Conservation (phyloP, 768 basidiomycete genomes). For the Phylloporus sp. region DNA sequence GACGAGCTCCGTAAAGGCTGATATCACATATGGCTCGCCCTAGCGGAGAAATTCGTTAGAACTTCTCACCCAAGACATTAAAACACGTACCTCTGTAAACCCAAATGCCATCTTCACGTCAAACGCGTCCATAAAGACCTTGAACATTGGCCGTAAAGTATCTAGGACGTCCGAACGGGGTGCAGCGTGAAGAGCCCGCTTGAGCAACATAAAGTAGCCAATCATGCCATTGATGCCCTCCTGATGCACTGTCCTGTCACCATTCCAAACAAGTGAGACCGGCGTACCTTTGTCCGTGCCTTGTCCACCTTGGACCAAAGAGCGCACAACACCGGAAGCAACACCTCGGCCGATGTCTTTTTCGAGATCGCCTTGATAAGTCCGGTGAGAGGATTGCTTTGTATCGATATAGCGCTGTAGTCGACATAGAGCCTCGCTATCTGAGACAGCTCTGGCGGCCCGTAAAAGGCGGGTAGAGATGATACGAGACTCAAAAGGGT, state of each 20-base stretch:
- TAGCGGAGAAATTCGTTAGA: constrained; percentile 21
- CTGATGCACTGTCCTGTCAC: constrained; percentile 8
- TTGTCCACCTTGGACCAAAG: constrained; percentile 47
- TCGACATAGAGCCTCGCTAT: constrained; percentile 58
- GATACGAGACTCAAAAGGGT: constrained; percentile 68
- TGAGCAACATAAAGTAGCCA: constrained; percentile 65
- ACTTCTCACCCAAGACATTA: too few species aligned
- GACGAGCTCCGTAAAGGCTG: constrained; percentile 84
- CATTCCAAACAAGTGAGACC: background rate
- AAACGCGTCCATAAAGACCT: constrained; percentile 76
- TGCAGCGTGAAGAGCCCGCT: constrained; percentile 60
- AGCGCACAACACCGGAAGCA: constrained; percentile 62
- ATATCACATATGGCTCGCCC: constrained; percentile 53
- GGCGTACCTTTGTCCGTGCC: constrained; percentile 36
- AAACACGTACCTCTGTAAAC: constrained; percentile 24
- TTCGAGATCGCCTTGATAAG: constrained; percentile 69
- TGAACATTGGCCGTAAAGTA: constrained; percentile 64
- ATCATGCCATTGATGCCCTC: constrained; percentile 26
- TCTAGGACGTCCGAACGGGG: constrained; percentile 62
- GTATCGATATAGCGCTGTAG: constrained; percentile 15
- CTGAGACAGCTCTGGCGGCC: constrained; percentile 51
- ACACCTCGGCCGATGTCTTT: constrained; percentile 58
- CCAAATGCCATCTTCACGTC: constrained; percentile 42
- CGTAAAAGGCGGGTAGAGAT: constrained; percentile 83
- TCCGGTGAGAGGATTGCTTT: constrained; percentile 30